Evolutionary conservation across 108 stramenopile species (phyloP), one percentile per base, ranked within the genome.

Genomic region (Nitzschia palea): DNA sequence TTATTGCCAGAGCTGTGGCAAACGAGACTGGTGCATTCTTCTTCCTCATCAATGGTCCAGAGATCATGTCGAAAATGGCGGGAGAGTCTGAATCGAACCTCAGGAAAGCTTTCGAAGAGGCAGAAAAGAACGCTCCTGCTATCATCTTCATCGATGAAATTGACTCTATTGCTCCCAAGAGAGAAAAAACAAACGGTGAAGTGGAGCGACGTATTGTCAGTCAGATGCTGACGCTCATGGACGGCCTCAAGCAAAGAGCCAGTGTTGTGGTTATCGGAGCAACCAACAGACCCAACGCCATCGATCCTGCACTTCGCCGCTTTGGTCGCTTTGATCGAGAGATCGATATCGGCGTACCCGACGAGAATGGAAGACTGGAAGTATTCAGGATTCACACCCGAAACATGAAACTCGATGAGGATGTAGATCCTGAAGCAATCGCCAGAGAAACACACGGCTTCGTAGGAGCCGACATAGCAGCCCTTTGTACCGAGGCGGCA

Each of bases 141-240:
- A 99, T 99, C 78, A 99, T 99, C 79, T 99, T 99, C 76, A 99
- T 99, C 70, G 99, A 99, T 70, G 99, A 99, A 71, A 99, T 99
- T 71, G 99, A 99, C 71, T 97, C 96, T 40, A 99, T 99, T 71
- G 99, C 99, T 3, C 99, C 99, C 43, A 98, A 98, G 83, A 84
- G 99, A 65, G 99, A 99, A 42, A 99, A 99, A 86, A 97, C 99
- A 62, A 97, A 98, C 73, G 99, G 99, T 15, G 99, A 99, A 70
- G 99, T 99, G 53, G 99, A 99, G 79, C 90, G 97, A 34, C 96
- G 99, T 58, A 99, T 99, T 67, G 99, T 99, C 40, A 81, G 79
- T 47, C 99, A 99, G 81, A 85, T 99, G 86, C 80, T 99, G 53
- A 99, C 99, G 6, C 89, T 99, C 52, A 99, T 99, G 99, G 97